Conservation (phyloP, 2,329 filamentous ascomycete genomes). For the Colletotrichum incanum region DNA sequence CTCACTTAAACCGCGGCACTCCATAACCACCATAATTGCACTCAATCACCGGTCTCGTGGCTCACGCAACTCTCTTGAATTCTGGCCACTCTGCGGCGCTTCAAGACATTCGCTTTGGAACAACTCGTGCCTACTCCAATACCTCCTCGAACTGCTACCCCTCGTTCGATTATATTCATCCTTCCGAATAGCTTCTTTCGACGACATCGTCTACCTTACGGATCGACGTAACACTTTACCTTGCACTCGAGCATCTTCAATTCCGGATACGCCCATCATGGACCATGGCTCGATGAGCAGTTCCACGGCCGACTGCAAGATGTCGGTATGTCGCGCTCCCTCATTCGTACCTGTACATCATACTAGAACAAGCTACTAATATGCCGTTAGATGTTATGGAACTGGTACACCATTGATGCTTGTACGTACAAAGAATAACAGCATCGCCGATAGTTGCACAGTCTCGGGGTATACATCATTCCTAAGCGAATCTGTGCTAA, state of each 20-base stretch:
- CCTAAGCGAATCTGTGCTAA: not conserved
- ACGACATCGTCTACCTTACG: not conserved
- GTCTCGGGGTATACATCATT: not conserved
- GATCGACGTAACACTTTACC: not conserved
- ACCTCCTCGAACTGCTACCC: not conserved
- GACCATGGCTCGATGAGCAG: conserved; percentile 45
- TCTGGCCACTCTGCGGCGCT: not conserved
- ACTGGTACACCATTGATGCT: conserved; percentile 60
- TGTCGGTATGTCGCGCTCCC: conserved; percentile 47
- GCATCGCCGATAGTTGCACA: not conserved
- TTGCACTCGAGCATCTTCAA: not conserved
- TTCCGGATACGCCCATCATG: conserved; percentile 43
- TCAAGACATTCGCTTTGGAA: not conserved
- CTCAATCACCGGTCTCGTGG: not conserved
- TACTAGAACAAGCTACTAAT: not conserved
- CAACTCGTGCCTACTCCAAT: too few relatives aligned
- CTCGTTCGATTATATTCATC: too few relatives aligned
- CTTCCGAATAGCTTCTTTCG: not conserved
- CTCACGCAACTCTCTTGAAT: not conserved
- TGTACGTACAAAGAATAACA: conserved; percentile 48
- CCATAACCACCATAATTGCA: not conserved
- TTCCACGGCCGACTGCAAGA: conserved; percentile 50
- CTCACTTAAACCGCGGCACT: not conserved
- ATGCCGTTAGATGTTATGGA: conserved; percentile 61
- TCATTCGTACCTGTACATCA: not conserved